Evolutionary conservation across 1,284 basidiomycete genomes (phyloP).

Genomic region (Polyporus tsugae): DNA sequence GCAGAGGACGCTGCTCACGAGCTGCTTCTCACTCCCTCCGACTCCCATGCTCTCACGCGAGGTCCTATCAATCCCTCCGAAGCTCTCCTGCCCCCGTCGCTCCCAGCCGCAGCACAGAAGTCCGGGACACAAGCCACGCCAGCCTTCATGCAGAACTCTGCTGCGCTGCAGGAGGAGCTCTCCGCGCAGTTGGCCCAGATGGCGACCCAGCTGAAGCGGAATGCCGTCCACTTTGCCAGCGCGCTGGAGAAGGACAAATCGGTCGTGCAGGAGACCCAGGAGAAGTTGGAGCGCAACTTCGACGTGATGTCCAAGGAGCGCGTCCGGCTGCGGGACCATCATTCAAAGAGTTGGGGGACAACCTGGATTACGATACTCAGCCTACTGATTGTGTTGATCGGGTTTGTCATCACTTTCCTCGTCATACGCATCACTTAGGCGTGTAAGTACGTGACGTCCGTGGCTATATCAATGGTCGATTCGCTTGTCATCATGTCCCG

Average conservation of each 20-base stretch:
- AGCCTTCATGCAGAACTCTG: slow-evolving; percentile 63
- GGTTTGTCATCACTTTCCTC: slow-evolving; percentile 77
- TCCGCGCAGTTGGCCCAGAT: slow-evolving; percentile 78
- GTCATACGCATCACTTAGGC: slow-evolving; percentile 67
- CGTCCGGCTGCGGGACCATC: slow-evolving; percentile 67
- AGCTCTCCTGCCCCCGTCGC: slow-evolving; percentile 38
- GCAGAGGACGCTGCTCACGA: slow-evolving; percentile 38
- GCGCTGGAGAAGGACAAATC: slow-evolving; percentile 71
- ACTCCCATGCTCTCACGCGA: slow-evolving; percentile 25
- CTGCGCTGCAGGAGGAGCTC: slow-evolving; percentile 73
- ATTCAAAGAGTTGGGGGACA: slow-evolving; percentile 71
- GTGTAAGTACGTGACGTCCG: neutral
- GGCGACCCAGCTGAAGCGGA: slow-evolving; percentile 80
- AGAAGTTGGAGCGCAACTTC: slow-evolving; percentile 76
- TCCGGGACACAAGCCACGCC: slow-evolving; percentile 50
- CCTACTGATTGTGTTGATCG: slow-evolving; percentile 62
- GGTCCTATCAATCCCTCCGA: slow-evolving; percentile 30
- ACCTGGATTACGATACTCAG: slow-evolving; percentile 76
- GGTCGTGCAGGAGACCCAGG: slow-evolving; percentile 64
- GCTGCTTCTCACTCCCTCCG: slow-evolving; percentile 45
- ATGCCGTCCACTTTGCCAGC: slow-evolving; percentile 74
- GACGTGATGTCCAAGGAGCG: slow-evolving; percentile 75
- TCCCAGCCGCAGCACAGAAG: slow-evolving; percentile 34
- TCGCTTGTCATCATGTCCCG: neutral
- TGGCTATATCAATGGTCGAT: slow-evolving; percentile 6